Conservation (phyloP, 805 yeast genomes). For the Cyberlindnera mississippiensis region DNA sequence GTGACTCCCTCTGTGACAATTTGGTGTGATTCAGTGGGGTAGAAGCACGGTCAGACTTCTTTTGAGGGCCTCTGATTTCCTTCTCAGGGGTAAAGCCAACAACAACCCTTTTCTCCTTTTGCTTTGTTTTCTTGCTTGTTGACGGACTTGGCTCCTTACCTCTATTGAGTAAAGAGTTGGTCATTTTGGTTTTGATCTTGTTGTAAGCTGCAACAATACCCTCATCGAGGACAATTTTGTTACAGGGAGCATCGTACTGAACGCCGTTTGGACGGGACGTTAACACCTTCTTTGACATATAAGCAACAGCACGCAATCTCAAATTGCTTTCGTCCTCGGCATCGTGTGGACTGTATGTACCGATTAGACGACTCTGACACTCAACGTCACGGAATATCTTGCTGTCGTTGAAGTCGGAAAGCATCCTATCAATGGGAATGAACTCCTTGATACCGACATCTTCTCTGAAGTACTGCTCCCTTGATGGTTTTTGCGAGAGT, state of each 20-base stretch:
- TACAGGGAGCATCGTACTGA: constrained; percentile 20
- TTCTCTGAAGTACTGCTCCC: constrained; percentile 57
- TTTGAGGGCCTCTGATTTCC: too few relatives aligned
- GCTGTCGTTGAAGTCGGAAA: constrained; percentile 59
- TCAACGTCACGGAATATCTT: constrained; percentile 17
- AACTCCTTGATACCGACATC: constrained; percentile 63
- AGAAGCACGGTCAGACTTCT: too few relatives aligned
- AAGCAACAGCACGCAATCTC: constrained; percentile 34
- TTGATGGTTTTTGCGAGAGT: constrained; percentile 35
- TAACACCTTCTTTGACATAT: constrained; percentile 29
- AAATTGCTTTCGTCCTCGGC: constrained; percentile 29
- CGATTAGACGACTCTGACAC: constrained; percentile 20
- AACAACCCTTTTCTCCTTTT: too few relatives aligned
- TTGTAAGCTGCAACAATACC: constrained; percentile 5
- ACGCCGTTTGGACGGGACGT: constrained; percentile 29
- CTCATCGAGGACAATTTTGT: constrained; percentile 17
- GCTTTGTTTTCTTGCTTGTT: neutral
- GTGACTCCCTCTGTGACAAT: too few relatives aligned
- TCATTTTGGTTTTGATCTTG: constrained; percentile 6
- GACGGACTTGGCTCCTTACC: neutral
- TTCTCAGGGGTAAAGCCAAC: too few relatives aligned
- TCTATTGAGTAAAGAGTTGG: neutral
- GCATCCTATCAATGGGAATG: constrained; percentile 46
- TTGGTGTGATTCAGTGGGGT: too few relatives aligned
- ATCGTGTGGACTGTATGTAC: constrained; percentile 27